Conservation (phyloP, 805 yeast species). For the Kodamaea kakaduensis region DNA sequence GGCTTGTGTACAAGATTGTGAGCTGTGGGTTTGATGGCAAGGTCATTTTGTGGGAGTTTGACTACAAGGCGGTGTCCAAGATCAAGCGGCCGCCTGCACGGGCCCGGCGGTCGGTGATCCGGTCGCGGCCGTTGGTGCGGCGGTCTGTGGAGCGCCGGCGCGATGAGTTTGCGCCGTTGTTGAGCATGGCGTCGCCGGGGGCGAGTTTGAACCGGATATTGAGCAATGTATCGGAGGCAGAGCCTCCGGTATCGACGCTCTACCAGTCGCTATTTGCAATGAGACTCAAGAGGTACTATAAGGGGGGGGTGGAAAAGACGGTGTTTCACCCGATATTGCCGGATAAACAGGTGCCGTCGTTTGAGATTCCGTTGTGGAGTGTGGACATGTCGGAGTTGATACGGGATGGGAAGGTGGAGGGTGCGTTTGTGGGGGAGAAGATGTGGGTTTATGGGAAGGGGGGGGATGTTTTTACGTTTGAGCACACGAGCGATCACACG, state of each 20-base stretch:
- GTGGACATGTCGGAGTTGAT: constrained; percentile 32
- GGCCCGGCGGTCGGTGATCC: constrained; percentile 2
- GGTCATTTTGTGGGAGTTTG: constrained; percentile 42
- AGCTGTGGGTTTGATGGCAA: constrained; percentile 40
- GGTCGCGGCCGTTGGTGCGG: constrained; percentile 7
- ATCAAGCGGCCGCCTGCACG: constrained; percentile 17
- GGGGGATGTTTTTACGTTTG: constrained; percentile 43
- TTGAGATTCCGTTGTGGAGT: constrained; percentile 31
- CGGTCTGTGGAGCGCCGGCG: neutral
- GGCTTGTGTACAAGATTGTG: constrained; percentile 28
- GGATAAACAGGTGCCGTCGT: constrained; percentile 37
- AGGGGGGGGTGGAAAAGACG: constrained; percentile 15
- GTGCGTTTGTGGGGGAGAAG: constrained; percentile 24
- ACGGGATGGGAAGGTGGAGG: constrained; percentile 34
- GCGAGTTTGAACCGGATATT: constrained; percentile 10
- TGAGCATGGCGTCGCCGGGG: constrained; percentile 7
- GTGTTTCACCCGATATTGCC: constrained; percentile 35
- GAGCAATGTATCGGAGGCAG: constrained; percentile 12
- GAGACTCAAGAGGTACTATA: constrained; percentile 32
- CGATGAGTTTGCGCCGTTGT: constrained; percentile 9
- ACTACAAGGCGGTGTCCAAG: constrained; percentile 38
- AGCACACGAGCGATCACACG: too few species aligned
- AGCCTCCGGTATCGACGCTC: constrained; percentile 27
- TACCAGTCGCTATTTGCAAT: constrained; percentile 34
- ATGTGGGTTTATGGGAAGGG: constrained; percentile 39